Evolutionary conservation across 2,329 filamentous ascomycete species (phyloP).

Genomic region (Calonectria pseudoturangicola): DNA sequence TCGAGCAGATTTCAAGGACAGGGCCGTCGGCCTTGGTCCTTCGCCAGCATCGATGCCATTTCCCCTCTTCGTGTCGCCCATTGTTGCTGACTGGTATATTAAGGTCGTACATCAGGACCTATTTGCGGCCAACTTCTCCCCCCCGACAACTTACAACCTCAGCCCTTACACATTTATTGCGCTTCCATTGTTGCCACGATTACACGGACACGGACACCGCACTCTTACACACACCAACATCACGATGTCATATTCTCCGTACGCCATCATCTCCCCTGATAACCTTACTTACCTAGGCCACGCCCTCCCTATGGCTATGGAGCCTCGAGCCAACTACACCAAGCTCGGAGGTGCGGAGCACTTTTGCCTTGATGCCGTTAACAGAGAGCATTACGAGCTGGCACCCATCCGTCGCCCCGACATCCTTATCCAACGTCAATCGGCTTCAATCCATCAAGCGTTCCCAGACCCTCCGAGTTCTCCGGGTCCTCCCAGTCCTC

Average conservation of each 20-base stretch:
- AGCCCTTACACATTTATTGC: not conserved
- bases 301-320: not conserved
- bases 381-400: not conserved
- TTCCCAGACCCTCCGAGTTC: not conserved
- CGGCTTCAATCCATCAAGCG: too few relatives aligned
- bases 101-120: conserved; percentile 3
- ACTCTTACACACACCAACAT: not conserved
- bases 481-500: too few relatives aligned
- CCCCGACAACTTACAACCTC: not conserved
- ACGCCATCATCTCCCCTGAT: not conserved
- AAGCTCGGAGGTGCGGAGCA: not conserved
- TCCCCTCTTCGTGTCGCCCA: not conserved
- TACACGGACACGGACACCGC: not conserved
- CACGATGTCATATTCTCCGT: not conserved
- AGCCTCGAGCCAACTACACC: not conserved
- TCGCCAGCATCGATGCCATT: not conserved
- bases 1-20: not conserved
- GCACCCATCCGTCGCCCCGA: not conserved
- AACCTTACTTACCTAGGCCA: not conserved
- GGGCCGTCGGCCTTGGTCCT: not conserved
- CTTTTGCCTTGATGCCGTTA: not conserved
- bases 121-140: not conserved
- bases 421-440: too few relatives aligned
- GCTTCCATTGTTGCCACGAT: not conserved
- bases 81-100: not conserved